Conservation (phyloP, 2,329 filamentous ascomycete species). For the Rhynchosporium agropyri region DNA sequence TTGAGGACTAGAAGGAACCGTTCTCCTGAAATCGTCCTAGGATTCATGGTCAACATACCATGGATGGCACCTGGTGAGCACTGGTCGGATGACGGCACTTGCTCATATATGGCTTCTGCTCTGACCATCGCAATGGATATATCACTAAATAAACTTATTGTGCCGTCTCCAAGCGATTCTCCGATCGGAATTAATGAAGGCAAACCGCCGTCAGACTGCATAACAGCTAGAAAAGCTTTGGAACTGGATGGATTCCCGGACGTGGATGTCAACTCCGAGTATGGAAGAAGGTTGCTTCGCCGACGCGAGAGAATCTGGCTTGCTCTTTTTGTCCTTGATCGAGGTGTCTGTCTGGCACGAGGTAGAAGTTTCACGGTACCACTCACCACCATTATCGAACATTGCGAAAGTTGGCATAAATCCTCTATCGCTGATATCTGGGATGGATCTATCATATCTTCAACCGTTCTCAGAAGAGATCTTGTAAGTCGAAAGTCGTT, state of each 20-base stretch:
- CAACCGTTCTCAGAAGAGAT: slow-evolving; percentile 69
- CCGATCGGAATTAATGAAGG: slow-evolving; percentile 49
- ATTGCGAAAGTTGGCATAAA: slow-evolving; percentile 70
- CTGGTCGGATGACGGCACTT: slow-evolving; percentile 73
- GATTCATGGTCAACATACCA: slow-evolving; percentile 75
- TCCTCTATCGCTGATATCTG: slow-evolving; percentile 64
- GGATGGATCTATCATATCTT: slow-evolving; percentile 72
- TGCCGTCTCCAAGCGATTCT: slow-evolving; percentile 54
- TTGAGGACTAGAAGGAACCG: slow-evolving; percentile 64
- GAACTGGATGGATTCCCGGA: slow-evolving; percentile 69
- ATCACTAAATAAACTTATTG: slow-evolving; percentile 69
- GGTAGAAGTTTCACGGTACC: slow-evolving; percentile 71
- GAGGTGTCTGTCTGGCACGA: slow-evolving; percentile 71
- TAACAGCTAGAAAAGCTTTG: slow-evolving; percentile 67
- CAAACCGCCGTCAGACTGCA: slow-evolving; percentile 66
- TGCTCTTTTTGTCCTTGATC: slow-evolving; percentile 70
- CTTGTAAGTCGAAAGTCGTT: slow-evolving; percentile 48
- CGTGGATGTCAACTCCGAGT: slow-evolving; percentile 61
- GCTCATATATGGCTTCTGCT: slow-evolving; percentile 70
- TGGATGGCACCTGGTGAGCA: slow-evolving; percentile 73
- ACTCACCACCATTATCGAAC: slow-evolving; percentile 64
- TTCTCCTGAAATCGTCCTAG: slow-evolving; percentile 74
- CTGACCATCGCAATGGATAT: slow-evolving; percentile 70
- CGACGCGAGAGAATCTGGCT: slow-evolving; percentile 71
- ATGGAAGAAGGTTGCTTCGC: slow-evolving; percentile 62